phyloP scores from a whole-genome alignment of 164 flowering plant genomes.

The Echeveria elegans region DNA sequence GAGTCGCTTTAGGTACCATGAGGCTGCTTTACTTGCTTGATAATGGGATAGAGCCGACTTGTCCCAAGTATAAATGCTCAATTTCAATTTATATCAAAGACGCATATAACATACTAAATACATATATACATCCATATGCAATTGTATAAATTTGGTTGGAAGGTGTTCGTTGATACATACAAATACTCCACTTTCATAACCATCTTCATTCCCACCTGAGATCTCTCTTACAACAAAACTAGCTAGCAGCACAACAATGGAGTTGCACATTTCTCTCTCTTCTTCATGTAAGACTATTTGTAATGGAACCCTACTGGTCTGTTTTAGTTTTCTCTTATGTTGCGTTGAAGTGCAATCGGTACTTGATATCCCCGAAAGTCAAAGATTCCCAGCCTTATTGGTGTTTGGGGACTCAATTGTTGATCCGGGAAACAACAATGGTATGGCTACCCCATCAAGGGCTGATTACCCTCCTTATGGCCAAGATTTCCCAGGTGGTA shows the following conservation, averaged over 20 bases:
- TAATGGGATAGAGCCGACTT: too few species aligned
- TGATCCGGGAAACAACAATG: conserved; percentile 46
- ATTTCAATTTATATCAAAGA: too few species aligned
- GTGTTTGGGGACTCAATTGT: conserved; percentile 44
- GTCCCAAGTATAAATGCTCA: too few species aligned
- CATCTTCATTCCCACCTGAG: too few species aligned
- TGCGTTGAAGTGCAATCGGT: not conserved
- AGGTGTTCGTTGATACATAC: too few species aligned
- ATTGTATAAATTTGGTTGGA: too few species aligned
- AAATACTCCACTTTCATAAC: too few species aligned
- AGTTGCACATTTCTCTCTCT: not conserved
- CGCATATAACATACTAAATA: too few species aligned
- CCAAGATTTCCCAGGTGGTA: conserved; percentile 32
- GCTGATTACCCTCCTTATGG: conserved; percentile 49
- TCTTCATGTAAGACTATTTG: not conserved
- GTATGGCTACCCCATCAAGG: conserved; percentile 20
- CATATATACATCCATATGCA: too few species aligned
- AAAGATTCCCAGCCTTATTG: conserved; percentile 23
- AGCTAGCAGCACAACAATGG: not conserved
- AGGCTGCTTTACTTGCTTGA: too few species aligned
- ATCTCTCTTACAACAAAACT: too few species aligned
- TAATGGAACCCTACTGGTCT: not conserved
- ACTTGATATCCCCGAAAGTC: conserved; percentile 8
- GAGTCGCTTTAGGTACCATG: too few species aligned
- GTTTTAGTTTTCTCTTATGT: not conserved